Conservation (phyloP, 306 rosid genomes). For the Fagus sylvatica region DNA sequence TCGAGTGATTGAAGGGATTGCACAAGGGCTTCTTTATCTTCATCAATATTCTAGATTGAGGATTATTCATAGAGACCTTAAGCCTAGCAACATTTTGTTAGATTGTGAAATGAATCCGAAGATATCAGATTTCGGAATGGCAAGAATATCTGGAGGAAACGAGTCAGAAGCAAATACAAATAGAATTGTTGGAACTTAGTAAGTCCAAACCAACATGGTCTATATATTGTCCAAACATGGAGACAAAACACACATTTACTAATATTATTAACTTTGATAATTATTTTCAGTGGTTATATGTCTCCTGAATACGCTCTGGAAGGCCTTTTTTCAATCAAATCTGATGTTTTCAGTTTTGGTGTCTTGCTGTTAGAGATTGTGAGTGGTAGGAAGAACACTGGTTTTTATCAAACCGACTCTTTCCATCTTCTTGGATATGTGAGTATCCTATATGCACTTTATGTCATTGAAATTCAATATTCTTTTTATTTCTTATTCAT, state of each 20-base stretch:
- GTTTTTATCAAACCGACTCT: slow-evolving; percentile 28
- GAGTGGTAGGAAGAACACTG: slow-evolving; percentile 41
- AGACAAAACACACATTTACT: neutral
- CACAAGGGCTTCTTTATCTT: neutral
- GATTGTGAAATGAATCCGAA: slow-evolving; percentile 35
- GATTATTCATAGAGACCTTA: slow-evolving; percentile 28
- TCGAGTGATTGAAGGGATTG: neutral
- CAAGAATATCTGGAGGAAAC: slow-evolving; percentile 30
- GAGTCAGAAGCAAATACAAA: slow-evolving; percentile 26
- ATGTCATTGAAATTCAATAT: neutral
- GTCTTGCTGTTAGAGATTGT: slow-evolving; percentile 32
- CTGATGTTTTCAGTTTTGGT: slow-evolving; percentile 36
- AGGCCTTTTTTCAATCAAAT: slow-evolving; percentile 34
- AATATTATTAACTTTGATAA: neutral
- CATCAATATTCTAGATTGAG: neutral
- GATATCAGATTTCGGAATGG: slow-evolving; percentile 37
- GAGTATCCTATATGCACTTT: neutral
- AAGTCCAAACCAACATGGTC: neutral
- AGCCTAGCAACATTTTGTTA: slow-evolving; percentile 33
- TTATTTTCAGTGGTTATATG: slow-evolving; percentile 26
- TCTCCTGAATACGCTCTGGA: slow-evolving; percentile 35
- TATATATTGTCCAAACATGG: neutral
- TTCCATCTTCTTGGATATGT: slow-evolving; percentile 41
- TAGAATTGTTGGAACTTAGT: slow-evolving; percentile 38
- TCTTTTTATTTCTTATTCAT: neutral